Percentiles rank a stretch among this genome's conserved stretches.
Evolutionary conservation across 257 asterid species (phyloP).

Genomic region (Anisodus tanguticus): DNA sequence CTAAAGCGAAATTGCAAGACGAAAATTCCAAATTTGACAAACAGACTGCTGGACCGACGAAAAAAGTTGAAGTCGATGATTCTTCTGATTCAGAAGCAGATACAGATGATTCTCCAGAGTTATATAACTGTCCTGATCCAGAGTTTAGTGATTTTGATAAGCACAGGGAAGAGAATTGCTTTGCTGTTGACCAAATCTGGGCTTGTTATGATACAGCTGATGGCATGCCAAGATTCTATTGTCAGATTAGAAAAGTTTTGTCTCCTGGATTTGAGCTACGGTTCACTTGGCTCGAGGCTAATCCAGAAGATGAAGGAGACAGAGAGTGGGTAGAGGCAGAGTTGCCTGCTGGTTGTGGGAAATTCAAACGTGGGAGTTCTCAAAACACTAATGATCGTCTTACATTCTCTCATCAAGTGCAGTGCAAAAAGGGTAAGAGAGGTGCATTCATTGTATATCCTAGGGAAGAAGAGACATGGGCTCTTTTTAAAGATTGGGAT

Average conservation of each 20-base stretch:
- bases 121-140: conserved; percentile 56
- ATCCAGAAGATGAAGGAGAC: conserved; percentile 46
- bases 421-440: conserved; percentile 46
- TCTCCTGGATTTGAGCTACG: conserved; percentile 52
- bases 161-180: conserved; percentile 47
- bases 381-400: conserved; percentile 31
- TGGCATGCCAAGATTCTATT: conserved; percentile 84
- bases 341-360: conserved; percentile 78
- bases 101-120: conserved; percentile 29
- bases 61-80: conserved; percentile 46
- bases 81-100: conserved; percentile 51
- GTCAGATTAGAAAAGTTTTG: conserved; percentile 54
- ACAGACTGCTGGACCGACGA: conserved; percentile 34
- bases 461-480: conserved; percentile 76
- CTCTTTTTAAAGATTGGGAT: conserved; percentile 72
- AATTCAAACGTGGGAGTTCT: conserved; percentile 46
- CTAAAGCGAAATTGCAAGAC: conserved; percentile 37
- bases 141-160: conserved; percentile 76
- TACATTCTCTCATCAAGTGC: conserved; percentile 60
- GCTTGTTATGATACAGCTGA: conserved; percentile 73
- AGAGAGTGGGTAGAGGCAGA: conserved; percentile 46
- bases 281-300: conserved; percentile 72
- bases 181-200: conserved; percentile 71
- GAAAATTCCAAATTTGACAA: conserved; percentile 34
- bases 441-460: conserved; percentile 61